A percentile compares a stretch with the other conserved stretches of the same genome.
Evolutionary conservation across 306 rosid genomes (phyloP).

Genomic region (Castanea mollissima): DNA sequence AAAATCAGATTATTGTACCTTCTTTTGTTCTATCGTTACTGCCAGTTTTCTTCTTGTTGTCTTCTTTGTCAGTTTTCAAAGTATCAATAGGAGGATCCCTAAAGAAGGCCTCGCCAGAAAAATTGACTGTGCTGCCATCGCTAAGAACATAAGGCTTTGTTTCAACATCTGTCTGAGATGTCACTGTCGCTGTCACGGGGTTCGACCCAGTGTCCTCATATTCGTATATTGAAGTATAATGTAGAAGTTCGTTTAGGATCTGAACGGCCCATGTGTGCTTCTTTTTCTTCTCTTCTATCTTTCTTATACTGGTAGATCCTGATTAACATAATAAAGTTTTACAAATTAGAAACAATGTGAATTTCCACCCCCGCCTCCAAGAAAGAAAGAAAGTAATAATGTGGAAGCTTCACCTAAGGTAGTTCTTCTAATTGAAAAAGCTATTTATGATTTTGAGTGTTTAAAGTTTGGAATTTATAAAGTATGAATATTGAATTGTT

Average conservation of each 20-base stretch:
- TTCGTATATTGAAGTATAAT: not conserved
- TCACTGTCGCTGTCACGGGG: not conserved
- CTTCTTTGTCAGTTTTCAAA: too few relatives aligned
- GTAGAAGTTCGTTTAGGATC: not conserved
- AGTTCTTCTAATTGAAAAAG: too few relatives aligned
- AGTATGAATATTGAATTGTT: too few relatives aligned
- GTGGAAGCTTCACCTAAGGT: too few relatives aligned
- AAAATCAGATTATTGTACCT: too few relatives aligned
- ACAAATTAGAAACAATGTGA: not conserved
- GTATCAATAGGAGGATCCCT: too few relatives aligned
- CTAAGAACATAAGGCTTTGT: not conserved
- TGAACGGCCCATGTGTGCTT: not conserved
- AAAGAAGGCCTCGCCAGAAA: too few relatives aligned
- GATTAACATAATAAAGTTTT: not conserved
- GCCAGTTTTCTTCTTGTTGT: too few relatives aligned
- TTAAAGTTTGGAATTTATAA: too few relatives aligned
- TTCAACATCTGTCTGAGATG: not conserved
- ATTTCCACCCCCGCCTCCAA: too few relatives aligned
- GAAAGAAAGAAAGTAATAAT: not conserved
- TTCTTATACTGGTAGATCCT: not conserved
- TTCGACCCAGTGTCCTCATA: not conserved
- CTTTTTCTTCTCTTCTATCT: not conserved
- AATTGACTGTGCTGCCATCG: not conserved
- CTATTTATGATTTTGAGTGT: too few relatives aligned
- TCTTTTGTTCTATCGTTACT: too few relatives aligned